These are phyloP conservation scores for Fraxinus xanthoxyloides DNA, from an alignment of 305 asterid genomes.

Conservation along the genomic window DNA sequence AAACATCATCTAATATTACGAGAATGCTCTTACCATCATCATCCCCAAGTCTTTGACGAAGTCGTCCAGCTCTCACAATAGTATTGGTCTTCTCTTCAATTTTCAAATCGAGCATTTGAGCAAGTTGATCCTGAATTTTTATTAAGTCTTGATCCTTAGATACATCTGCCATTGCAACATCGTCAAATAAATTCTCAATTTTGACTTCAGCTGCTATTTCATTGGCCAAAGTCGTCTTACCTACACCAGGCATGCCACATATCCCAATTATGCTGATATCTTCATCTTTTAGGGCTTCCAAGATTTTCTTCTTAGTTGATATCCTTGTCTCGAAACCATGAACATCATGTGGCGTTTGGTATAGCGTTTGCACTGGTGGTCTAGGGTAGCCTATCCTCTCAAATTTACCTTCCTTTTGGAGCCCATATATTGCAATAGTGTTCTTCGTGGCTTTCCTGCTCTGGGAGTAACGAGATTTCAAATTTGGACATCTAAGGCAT, in stretches of 20 bases:
- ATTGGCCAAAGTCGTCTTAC: not conserved
- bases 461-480: slow-evolving; percentile 7
- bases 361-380: not conserved
- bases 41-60: not conserved
- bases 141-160: not conserved
- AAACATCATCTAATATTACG: slow-evolving; percentile 40
- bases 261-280: slow-evolving; percentile 19
- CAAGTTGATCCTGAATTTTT: slow-evolving; percentile 28
- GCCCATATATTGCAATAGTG: not conserved
- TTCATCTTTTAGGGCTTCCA: slow-evolving; percentile 4
- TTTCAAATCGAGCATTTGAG: slow-evolving; percentile 17
- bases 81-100: not conserved
- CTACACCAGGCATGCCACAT: not conserved
- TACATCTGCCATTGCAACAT: not conserved
- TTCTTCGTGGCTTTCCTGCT: slow-evolving; percentile 24
- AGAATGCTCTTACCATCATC: not conserved
- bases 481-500: not conserved
- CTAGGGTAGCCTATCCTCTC: not conserved
- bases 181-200: not conserved
- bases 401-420: not conserved
- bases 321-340: slow-evolving; percentile 28
- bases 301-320: slow-evolving; percentile 10
- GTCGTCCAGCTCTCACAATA: not conserved
- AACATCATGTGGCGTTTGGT: not conserved
- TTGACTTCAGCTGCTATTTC: not conserved